Evolutionary conservation across 345 rosid species (phyloP).

Genomic region (Carallia pectinifolia): DNA sequence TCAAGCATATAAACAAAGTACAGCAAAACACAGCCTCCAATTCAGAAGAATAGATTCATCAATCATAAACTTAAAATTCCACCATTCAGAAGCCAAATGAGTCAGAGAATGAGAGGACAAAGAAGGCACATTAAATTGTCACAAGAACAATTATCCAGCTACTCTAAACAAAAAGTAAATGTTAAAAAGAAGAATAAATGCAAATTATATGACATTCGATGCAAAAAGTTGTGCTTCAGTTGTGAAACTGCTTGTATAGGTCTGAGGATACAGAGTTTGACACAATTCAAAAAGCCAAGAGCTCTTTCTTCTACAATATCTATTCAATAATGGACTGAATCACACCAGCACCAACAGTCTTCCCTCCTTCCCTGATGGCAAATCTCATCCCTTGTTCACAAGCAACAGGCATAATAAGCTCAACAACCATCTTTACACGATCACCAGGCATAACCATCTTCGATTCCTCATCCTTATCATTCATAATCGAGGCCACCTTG

Average conservation of each 20-base stretch:
- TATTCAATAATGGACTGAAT: slow-evolving; percentile 68
- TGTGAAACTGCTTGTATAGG: slow-evolving; percentile 38
- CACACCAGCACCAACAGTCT: slow-evolving; percentile 94
- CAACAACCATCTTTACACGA: slow-evolving; percentile 84
- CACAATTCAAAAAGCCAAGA: slow-evolving; percentile 24
- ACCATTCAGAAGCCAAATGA: background rate
- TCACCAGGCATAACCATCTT: slow-evolving; percentile 99
- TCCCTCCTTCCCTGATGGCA: slow-evolving; percentile 96
- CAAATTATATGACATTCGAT: slow-evolving; percentile 40
- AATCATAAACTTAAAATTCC: too few species aligned
- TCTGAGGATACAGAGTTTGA: slow-evolving; percentile 23
- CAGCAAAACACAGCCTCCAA: too few species aligned
- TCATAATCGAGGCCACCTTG: slow-evolving; percentile 69
- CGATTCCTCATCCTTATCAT: slow-evolving; percentile 91
- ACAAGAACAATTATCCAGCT: slow-evolving; percentile 34
- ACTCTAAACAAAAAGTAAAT: slow-evolving; percentile 24
- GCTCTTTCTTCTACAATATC: slow-evolving; percentile 9
- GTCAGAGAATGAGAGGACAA: slow-evolving; percentile 1
- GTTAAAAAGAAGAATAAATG: slow-evolving; percentile 34
- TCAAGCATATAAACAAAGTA: too few species aligned
- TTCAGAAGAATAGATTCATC: too few species aligned
- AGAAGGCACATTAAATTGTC: slow-evolving; percentile 23
- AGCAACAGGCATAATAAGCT: slow-evolving; percentile 89
- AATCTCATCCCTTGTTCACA: slow-evolving; percentile 96
- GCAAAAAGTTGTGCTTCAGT: slow-evolving; percentile 27